Conservation (phyloP, 345 rosid species). For the Camelina sativa region DNA sequence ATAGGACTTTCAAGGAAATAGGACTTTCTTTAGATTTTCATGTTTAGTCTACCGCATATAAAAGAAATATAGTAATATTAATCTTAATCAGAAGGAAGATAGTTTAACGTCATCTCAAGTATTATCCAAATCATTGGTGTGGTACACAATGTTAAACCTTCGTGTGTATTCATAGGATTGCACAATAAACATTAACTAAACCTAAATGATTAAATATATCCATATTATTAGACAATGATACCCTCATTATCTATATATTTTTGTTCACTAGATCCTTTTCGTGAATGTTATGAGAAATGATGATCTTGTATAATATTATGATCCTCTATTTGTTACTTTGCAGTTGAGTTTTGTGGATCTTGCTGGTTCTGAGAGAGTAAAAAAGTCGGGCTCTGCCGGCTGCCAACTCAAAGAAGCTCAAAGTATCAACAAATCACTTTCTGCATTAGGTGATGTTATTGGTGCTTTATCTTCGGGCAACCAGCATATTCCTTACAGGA, state of each 20-base stretch:
- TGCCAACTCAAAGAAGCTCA: slow-evolving; percentile 94
- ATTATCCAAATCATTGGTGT: slow-evolving; percentile 13
- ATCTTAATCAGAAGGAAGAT: background rate
- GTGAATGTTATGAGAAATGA: no score
- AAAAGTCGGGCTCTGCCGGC: slow-evolving; percentile 94
- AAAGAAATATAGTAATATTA: background rate
- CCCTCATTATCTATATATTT: no score
- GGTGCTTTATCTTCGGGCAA: slow-evolving; percentile 84
- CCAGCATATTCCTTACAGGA: slow-evolving; percentile 91
- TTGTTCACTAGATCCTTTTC: background rate
- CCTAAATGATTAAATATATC: background rate
- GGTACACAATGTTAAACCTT: slow-evolving; percentile 11
- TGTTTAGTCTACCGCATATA: background rate
- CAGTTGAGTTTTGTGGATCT: slow-evolving; percentile 98
- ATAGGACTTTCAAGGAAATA: slow-evolving; percentile 15
- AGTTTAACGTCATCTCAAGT: background rate
- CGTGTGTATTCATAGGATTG: slow-evolving; percentile 9
- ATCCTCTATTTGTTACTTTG: slow-evolving; percentile 34
- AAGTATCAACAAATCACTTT: slow-evolving; percentile 93
- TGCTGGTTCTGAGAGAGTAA: slow-evolving; percentile 96
- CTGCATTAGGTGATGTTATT: slow-evolving; percentile 95
- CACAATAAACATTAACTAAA: no score
- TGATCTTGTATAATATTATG: background rate
- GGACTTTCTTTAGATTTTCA: slow-evolving; percentile 4
- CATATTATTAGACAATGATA: slow-evolving; percentile 13